A percentile compares a stretch with the other conserved stretches of the same genome.
These are phyloP conservation scores for Otatea glauca DNA, from an alignment of 176 grass and related monocot species.

Conservation along the genomic window DNA sequence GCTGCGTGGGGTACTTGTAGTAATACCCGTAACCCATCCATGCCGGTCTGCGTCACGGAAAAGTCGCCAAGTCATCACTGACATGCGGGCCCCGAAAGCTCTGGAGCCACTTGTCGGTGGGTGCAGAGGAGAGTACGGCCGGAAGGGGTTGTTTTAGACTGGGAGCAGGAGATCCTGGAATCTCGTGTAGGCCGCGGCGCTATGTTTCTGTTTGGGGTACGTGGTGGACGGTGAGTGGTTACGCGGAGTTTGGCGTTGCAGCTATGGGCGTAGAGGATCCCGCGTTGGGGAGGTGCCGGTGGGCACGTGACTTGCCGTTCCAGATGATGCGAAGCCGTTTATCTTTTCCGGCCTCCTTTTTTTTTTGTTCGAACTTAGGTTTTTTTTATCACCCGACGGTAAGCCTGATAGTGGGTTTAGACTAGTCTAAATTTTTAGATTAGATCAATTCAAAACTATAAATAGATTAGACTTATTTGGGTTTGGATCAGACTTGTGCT, in stretches of 20 bases:
- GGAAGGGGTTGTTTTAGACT: neutral
- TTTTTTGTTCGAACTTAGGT: no score
- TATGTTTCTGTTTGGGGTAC: neutral
- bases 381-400: no score
- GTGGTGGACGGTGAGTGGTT: constrained; percentile 1
- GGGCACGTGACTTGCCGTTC: constrained; percentile 30
- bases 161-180: constrained; percentile 29
- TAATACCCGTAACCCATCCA: neutral
- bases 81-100: neutral
- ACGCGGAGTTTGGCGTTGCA: neutral
- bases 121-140: neutral
- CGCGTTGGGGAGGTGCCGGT: neutral
- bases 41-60: neutral
- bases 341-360: no score
- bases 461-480: no score
- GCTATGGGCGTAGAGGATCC: constrained; percentile 13
- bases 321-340: neutral
- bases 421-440: no score
- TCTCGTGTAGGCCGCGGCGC: neutral
- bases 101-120: constrained; percentile 52
- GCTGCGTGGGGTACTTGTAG: neutral
- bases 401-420: no score
- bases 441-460: no score
- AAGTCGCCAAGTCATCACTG: rapidly evolving
- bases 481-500: no score